These are phyloP conservation scores for Rhodofomes roseus DNA, from an alignment of 1,284 basidiomycete genomes.

Conservation along the genomic window DNA sequence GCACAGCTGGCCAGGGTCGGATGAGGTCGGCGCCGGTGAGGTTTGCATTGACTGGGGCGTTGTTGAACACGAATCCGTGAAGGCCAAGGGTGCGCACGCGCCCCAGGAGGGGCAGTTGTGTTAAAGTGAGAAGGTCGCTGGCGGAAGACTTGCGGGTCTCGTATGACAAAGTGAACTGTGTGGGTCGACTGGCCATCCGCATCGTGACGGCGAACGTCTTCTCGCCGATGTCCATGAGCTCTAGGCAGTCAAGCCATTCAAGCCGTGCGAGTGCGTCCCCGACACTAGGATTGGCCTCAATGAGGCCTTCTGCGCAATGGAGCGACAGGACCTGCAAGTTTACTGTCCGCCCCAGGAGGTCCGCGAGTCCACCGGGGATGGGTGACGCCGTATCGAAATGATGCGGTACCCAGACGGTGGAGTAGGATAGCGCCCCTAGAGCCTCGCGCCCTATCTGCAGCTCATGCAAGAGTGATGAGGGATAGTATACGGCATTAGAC, in stretches of 20 bases:
- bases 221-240: not conserved
- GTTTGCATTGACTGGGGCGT: not conserved
- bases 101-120: not conserved
- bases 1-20: not conserved
- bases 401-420: not conserved
- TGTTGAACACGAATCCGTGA: not conserved
- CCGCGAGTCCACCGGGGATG: not conserved
- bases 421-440: not conserved
- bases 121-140: not conserved
- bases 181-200: not conserved
- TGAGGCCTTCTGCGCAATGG: not conserved
- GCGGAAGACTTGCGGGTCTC: not conserved
- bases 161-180: not conserved
- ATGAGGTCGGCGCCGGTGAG: not conserved
- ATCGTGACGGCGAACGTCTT: not conserved
- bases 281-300: not conserved
- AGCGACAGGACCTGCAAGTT: not conserved
- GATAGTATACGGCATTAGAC: not conserved
- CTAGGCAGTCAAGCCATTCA: not conserved
- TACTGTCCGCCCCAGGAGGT: not conserved
- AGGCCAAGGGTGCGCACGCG: not conserved
- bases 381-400: not conserved
- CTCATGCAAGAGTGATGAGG: not conserved
- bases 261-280: not conserved
- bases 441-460: not conserved